Base-by-base conservation (phyloP, 2,329 filamentous ascomycete species). In the Elsinoe perseae region DNA sequence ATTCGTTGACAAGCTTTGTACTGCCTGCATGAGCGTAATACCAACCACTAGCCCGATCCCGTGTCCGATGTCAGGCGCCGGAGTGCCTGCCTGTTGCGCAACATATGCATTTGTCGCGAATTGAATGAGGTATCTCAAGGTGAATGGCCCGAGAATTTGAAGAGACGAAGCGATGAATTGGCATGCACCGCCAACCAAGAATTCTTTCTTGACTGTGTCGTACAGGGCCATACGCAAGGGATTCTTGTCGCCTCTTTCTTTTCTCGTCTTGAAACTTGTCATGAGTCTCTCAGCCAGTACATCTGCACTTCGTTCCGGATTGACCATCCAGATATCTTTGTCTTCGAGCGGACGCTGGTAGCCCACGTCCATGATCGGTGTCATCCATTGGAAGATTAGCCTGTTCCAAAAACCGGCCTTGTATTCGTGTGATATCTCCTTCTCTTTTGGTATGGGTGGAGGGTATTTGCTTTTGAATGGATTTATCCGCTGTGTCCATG, bases 301-400 rank as follows among this genome's bases (percentile, higher is more conserved):
- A 60, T 88, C 83, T 43, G 89, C 83, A 14, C 82, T 80, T 59
- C 93, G 80, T 59, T 87, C 75, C 0, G 91, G 91, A 61, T 96
- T 96, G 63, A 97, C 87, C 1, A 78, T 74, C 86, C 90, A 97
- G 57, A 98, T 83, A 68, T 98, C 93, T 62, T 87, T 87, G 56
- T 84, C 73, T 65, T 95, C 86, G 1, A 98, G 78, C 1, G 84
- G 82, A 12, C 93, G 84, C 66, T 89, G 84, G 71, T 96, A 97
- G 32, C 93, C 93, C 36, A 86, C 85, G 61, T 73, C 78, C 91
- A 97, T 97, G 56, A 97, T 68, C 1, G 89, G 85, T 0, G 83
- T 83, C 78, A 96, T 92, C 92, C 92, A 97, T 68, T 89, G 82
- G 67, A 95, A 97, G 3, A 85, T 86, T 20, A 95, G 69, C 57